These are phyloP conservation scores for Mucuna pruriens DNA, from an alignment of 306 rosid species.

Conservation along the genomic window DNA sequence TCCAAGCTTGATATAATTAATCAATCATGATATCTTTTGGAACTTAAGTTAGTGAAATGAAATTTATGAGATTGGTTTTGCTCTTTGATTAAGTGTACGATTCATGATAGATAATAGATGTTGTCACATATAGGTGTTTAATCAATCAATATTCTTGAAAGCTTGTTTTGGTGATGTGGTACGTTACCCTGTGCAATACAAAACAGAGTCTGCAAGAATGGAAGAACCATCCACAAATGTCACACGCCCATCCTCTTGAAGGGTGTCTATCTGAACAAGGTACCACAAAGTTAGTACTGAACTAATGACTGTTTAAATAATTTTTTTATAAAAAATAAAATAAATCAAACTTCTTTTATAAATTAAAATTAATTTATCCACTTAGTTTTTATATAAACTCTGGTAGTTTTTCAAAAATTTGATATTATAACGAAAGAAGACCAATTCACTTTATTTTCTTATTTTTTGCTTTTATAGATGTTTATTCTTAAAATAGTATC, in stretches of 20 bases:
- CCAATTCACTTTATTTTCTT: neutral
- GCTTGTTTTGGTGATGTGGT: neutral
- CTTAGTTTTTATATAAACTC: no score
- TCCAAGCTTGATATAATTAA: conserved; percentile 36
- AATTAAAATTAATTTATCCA: neutral
- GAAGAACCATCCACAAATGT: conserved; percentile 71
- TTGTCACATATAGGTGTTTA: neutral
- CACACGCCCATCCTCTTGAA: conserved; percentile 81
- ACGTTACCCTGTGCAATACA: conserved; percentile 88
- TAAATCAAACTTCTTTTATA: neutral
- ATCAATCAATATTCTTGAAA: neutral
- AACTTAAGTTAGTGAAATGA: conserved; percentile 21
- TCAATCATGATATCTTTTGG: conserved; percentile 46
- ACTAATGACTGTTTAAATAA: no score
- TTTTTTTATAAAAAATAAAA: no score
- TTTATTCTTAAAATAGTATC: neutral
- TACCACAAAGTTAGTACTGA: conserved; percentile 11
- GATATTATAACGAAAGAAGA: no score
- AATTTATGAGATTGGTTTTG: conserved; percentile 21
- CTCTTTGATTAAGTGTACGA: conserved; percentile 10
- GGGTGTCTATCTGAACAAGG: conserved; percentile 71
- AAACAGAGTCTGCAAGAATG: conserved; percentile 69
- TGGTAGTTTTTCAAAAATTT: no score
- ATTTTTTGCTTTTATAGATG: no score
- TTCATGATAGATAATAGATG: neutral